These are phyloP conservation scores for Pterocarpus santalinus DNA, from an alignment of 306 rosid genomes.

Conservation along the genomic window DNA sequence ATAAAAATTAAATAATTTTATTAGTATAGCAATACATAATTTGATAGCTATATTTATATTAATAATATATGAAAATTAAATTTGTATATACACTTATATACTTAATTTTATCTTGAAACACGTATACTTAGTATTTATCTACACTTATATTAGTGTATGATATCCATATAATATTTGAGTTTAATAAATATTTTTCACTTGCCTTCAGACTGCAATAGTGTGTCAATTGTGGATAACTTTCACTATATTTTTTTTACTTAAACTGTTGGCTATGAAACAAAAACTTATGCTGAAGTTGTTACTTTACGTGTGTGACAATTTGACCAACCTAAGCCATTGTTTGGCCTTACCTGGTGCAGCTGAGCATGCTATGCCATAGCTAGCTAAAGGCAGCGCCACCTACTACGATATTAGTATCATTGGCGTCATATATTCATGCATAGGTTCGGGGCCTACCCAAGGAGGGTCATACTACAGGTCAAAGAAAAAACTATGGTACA, in stretches of 20 bases:
- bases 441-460: background rate
- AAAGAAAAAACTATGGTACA: too few relatives aligned
- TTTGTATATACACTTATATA: too few relatives aligned
- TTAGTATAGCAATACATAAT: too few relatives aligned
- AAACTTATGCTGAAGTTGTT: background rate
- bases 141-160: too few relatives aligned
- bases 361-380: background rate
- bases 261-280: background rate
- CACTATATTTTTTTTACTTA: background rate
- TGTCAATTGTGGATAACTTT: background rate
- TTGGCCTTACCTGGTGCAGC: background rate
- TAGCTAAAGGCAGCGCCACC: background rate
- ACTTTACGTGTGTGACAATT: background rate
- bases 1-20: too few relatives aligned
- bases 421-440: background rate
- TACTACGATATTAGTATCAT: background rate
- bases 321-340: background rate
- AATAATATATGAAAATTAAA: too few relatives aligned
- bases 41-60: too few relatives aligned
- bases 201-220: background rate
- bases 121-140: too few relatives aligned
- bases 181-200: too few relatives aligned
- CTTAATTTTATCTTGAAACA: too few relatives aligned
- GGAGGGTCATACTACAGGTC: background rate
- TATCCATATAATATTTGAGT: too few relatives aligned